Evolutionary conservation across 257 asterid species (phyloP).

Genomic region (Fraxinus cuspidata): DNA sequence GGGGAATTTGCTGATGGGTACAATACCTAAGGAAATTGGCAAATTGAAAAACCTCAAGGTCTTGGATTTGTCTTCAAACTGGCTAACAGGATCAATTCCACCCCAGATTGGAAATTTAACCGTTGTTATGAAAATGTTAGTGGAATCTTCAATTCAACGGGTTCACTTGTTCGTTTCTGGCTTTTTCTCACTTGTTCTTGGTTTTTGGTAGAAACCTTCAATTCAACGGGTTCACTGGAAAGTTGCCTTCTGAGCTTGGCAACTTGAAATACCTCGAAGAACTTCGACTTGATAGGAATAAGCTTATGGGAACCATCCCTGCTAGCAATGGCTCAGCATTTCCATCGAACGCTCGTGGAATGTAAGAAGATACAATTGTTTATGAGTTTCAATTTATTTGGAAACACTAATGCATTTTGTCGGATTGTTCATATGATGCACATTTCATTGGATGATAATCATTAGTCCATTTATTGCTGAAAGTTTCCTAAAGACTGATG

Average conservation of each 20-base stretch:
- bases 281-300: constrained; percentile 80
- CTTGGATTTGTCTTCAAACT: constrained; percentile 78
- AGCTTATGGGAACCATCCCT: constrained; percentile 67
- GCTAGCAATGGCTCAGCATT: constrained; percentile 52
- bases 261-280: constrained; percentile 72
- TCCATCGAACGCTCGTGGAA: constrained; percentile 39
- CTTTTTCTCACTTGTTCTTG: background rate
- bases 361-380: constrained; percentile 48
- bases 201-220: constrained; percentile 49
- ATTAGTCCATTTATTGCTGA: background rate
- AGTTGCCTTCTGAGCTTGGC: constrained; percentile 73
- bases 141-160: constrained; percentile 3
- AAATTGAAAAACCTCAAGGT: constrained; percentile 65
- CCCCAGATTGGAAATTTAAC: constrained; percentile 67
- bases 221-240: constrained; percentile 78
- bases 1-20: constrained; percentile 67
- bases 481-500: background rate
- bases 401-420: background rate
- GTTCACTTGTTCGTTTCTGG: background rate
- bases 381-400: background rate
- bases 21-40: constrained; percentile 79
- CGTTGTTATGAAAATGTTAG: constrained; percentile 67
- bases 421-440: background rate
- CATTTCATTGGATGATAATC: background rate
- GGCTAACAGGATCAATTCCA: constrained; percentile 76